Evolutionary conservation across 208 protist genomes (phyloP), one percentile per base, ranked within the genome.

Genomic region (Trypanosomatidae sp.): DNA sequence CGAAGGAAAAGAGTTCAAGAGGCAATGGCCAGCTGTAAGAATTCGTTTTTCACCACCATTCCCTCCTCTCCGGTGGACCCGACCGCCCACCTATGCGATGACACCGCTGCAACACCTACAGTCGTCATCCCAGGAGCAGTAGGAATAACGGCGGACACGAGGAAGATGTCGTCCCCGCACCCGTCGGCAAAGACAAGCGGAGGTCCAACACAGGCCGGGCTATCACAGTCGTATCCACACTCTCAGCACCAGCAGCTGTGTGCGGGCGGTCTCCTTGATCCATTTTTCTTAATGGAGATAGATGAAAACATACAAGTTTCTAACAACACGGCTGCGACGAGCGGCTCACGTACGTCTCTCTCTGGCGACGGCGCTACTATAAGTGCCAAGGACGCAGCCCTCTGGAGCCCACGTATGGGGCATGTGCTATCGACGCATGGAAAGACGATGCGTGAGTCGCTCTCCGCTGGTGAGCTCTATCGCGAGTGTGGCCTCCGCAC

Each of bases 251-350:
- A 36, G 41, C 46, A 56, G 41, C 39, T 15, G 46, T 56, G 30
- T 2, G 10, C 8, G 9, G 36, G 28, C 12, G 44, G 64, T 25
- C 5, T 68, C 41, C 50, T 43, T 12, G 47, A 71, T 43, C 22
- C 66, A 19, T 43, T 71, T 13, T 60, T 71, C 66, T 39, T 71
- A 36, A 19, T 50, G 66, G 66, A 49, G 66, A 71, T 71, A 8
- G 66, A 71, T 13, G 50, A 71, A 28, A 71, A 71, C 19, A 39
- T 71, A 1, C 66, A 33, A 46, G 3, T n/a, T 15, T n/a, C 8
- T 9, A 53, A 22, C 39, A 28, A n/a, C 41, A 49, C 39, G 12
- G 62, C 36, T 47, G 19, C 41, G 62, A 49, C 39, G 58, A 41
- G 28, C 33, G 58, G 5, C 33, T n/a, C 39, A 19, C 60, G n/a